Conservation (phyloP, 2,329 filamentous ascomycete species). For the Ceratocystis colombiana region DNA sequence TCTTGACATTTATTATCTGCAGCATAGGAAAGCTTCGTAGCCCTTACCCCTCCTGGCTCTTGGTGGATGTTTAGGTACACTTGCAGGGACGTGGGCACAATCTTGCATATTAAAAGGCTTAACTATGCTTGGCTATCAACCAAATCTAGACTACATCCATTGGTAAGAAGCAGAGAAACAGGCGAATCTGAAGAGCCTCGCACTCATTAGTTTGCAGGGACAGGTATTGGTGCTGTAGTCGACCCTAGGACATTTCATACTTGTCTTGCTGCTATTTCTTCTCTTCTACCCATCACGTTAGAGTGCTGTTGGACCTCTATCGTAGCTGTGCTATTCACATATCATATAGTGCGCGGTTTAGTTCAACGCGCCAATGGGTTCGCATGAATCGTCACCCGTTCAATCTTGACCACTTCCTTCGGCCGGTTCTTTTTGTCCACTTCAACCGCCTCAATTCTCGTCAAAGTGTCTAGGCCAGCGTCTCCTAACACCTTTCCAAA, state of each 20-base stretch:
- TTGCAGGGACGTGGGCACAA: background rate
- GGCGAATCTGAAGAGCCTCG: background rate
- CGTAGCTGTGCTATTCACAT: background rate
- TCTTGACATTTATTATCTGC: no score
- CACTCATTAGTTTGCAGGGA: no score
- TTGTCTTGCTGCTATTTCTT: background rate
- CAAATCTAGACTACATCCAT: background rate
- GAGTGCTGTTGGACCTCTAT: constrained; percentile 21
- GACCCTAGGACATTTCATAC: background rate
- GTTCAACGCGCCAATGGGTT: constrained; percentile 60
- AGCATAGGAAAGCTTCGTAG: background rate
- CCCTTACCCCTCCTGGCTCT: background rate
- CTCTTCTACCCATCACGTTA: background rate
- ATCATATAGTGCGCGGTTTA: background rate
- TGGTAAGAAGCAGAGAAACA: background rate
- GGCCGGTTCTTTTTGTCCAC: constrained; percentile 72
- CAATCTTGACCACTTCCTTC: constrained; percentile 55
- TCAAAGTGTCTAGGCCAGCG: constrained; percentile 53
- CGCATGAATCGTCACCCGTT: constrained; percentile 63
- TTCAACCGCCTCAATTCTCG: constrained; percentile 58
- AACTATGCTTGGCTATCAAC: background rate
- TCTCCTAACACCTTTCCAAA: constrained; percentile 66
- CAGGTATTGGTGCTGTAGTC: background rate
- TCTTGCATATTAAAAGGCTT: background rate
- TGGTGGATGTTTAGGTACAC: background rate